Conservation (phyloP, 192 early-diverging fungal genomes). For the Coemansia sp. region DNA sequence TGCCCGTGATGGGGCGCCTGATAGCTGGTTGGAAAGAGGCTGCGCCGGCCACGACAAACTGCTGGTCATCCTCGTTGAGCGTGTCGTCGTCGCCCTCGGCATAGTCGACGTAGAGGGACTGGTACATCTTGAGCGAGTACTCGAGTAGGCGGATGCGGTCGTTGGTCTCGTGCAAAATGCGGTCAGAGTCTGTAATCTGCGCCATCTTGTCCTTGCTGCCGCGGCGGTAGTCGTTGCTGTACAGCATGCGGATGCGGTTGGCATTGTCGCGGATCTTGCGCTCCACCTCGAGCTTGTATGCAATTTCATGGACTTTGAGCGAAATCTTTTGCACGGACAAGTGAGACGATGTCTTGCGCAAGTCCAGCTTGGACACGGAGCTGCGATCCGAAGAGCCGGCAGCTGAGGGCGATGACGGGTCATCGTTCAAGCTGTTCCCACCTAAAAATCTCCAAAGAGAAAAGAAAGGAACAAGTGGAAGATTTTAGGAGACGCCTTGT, state of each 20-base stretch:
- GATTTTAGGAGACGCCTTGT: not conserved
- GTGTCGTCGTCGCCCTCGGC: conserved; percentile 73
- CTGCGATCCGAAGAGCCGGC: conserved; percentile 14
- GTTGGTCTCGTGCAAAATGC: conserved; percentile 56
- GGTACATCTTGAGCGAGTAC: conserved; percentile 79
- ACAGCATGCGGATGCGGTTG: conserved; percentile 43
- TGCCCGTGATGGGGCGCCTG: conserved; percentile 70
- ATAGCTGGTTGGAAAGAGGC: conserved; percentile 55
- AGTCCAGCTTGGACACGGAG: conserved; percentile 56
- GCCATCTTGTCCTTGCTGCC: conserved; percentile 52
- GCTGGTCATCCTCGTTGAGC: conserved; percentile 15
- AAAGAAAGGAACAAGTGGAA: not conserved
- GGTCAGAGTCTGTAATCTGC: conserved; percentile 41
- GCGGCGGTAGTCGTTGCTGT: conserved; percentile 49
- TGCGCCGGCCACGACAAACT: not conserved
- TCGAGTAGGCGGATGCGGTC: conserved; percentile 74
- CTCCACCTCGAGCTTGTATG: conserved; percentile 91
- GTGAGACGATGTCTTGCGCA: conserved; percentile 66
- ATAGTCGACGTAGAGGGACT: conserved; percentile 77
- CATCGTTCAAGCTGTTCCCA: conserved; percentile 20
- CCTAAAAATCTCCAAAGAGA: too few relatives aligned
- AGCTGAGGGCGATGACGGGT: conserved; percentile 17
- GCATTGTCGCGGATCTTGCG: conserved; percentile 74
- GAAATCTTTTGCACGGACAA: conserved; percentile 70
- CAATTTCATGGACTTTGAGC: conserved; percentile 81